Percentiles rank a stretch among this genome's conserved stretches.
Evolutionary conservation across 1,139 yeast genomes (phyloP).

Genomic region (Candida smagusa): DNA sequence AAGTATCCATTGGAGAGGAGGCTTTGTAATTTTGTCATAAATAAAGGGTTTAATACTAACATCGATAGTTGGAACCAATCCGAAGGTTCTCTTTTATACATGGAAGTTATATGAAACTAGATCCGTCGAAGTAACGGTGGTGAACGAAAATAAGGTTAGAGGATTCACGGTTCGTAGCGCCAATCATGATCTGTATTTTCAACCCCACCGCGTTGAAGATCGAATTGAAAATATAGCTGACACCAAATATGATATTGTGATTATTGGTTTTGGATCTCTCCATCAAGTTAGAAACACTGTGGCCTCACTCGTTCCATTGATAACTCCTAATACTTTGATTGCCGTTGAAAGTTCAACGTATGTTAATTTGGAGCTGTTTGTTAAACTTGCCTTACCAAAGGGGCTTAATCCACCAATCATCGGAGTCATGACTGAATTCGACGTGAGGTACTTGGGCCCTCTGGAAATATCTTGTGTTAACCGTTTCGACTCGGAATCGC

Average conservation of each 20-base stretch:
- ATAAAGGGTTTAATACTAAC: slow-evolving; percentile 1
- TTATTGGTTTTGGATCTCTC: slow-evolving; percentile 36
- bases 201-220: slow-evolving; percentile 21
- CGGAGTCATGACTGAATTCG: slow-evolving; percentile 65
- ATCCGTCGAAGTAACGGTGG: slow-evolving; percentile 34
- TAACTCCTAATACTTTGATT: slow-evolving; percentile 42
- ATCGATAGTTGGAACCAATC: slow-evolving; percentile 41
- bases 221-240: slow-evolving; percentile 17
- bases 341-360: slow-evolving; percentile 69
- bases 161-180: slow-evolving; percentile 2
- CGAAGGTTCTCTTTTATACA: slow-evolving; percentile 48
- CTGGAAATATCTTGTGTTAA: slow-evolving; percentile 22
- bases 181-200: slow-evolving; percentile 13
- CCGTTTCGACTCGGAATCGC: slow-evolving; percentile 30
- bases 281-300: slow-evolving; percentile 41
- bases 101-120: slow-evolving; percentile 46
- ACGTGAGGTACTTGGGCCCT: slow-evolving; percentile 41
- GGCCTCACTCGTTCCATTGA: slow-evolving; percentile 22
- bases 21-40: no score
- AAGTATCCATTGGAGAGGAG: no score
- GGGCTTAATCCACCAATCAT: slow-evolving; percentile 39
- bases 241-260: slow-evolving; percentile 27
- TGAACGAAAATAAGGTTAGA: slow-evolving; percentile 17
- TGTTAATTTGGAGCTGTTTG: slow-evolving; percentile 68
- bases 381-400: slow-evolving; percentile 33